Conservation (phyloP, 225 moss, liverwort and hornwort species). For the Ulota crispa region DNA sequence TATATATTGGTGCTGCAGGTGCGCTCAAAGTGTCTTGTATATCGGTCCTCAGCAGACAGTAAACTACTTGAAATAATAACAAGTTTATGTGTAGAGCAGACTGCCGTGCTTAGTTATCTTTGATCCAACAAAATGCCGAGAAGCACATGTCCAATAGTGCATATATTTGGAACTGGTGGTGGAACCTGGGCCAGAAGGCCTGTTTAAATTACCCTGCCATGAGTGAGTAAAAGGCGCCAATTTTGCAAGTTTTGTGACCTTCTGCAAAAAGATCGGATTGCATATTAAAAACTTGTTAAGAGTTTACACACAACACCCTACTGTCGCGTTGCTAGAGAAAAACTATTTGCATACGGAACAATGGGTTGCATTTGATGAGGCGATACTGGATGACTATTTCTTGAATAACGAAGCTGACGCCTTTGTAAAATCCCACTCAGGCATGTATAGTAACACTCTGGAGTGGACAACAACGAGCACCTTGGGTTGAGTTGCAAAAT, state of each 20-base stretch:
- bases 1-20: constrained; percentile 82
- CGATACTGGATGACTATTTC: background rate
- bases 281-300: background rate
- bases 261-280: background rate
- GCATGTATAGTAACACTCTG: constrained; percentile 74
- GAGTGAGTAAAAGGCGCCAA: background rate
- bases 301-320: background rate
- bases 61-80: background rate
- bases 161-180: background rate
- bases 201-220: background rate
- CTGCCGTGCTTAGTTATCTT: constrained; percentile 1
- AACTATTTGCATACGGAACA: background rate
- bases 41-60: background rate
- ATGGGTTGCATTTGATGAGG: background rate
- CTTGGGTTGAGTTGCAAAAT: constrained; percentile 68
- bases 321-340: background rate
- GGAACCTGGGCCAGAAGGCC: background rate
- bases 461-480: constrained; percentile 56
- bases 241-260: constrained; percentile 5
- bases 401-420: background rate
- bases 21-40: background rate
- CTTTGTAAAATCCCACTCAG: constrained; percentile 36
- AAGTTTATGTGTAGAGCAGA: background rate
- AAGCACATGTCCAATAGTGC: constrained; percentile 1
- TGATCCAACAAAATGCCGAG: background rate